Evolutionary conservation across 306 rosid genomes (phyloP).

Genomic region (Sphenostylis stenocarpa): DNA sequence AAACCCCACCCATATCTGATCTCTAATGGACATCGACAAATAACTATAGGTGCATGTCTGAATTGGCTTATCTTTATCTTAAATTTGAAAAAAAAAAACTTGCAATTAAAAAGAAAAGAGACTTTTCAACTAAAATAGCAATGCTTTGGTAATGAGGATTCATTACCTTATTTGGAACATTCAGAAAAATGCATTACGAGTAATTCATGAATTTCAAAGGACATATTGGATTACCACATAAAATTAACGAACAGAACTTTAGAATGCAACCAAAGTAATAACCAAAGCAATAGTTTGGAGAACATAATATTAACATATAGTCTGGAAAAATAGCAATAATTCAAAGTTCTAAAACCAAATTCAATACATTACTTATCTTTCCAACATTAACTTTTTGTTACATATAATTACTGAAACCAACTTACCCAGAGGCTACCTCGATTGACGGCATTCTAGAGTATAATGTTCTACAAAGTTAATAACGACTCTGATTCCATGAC

Average conservation of each 20-base stretch:
- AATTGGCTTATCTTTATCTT: neutral
- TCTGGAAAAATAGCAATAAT: neutral
- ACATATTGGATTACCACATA: neutral
- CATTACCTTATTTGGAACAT: neutral
- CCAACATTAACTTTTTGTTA: neutral
- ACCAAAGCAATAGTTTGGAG: neutral
- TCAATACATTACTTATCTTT: neutral
- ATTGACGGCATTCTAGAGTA: neutral
- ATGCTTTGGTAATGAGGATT: neutral
- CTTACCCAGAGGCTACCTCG: neutral
- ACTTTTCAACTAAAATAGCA: neutral
- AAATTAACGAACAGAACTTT: neutral
- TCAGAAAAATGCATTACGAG: neutral
- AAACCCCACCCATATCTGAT: neutral
- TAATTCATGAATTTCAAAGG: neutral
- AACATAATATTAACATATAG: neutral
- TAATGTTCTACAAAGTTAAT: neutral
- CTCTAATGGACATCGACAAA: neutral
- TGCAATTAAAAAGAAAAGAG: neutral
- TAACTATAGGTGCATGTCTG: neutral
- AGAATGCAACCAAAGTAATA: neutral
- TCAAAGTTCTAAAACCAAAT: neutral
- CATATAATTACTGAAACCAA: conserved; percentile 1
- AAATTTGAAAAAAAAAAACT: neutral
- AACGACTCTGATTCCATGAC: neutral